Conservation (phyloP, 1,284 basidiomycete species). For the Coniferiporia weirii region DNA sequence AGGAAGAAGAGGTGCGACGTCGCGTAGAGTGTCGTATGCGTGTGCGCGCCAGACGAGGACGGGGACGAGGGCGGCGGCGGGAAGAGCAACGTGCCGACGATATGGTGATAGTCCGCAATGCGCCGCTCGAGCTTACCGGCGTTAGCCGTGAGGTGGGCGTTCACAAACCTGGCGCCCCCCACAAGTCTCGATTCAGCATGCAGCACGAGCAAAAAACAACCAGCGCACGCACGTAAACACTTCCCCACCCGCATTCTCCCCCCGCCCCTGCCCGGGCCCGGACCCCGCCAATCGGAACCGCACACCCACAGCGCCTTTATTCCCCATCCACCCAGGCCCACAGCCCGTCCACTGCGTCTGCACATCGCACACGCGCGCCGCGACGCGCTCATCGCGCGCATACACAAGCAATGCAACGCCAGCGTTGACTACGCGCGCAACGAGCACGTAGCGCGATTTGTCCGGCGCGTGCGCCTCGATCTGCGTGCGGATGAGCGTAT, state of each 20-base stretch:
- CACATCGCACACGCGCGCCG: slow-evolving; percentile 56
- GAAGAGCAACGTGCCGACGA: slow-evolving; percentile 83
- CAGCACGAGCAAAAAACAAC: slow-evolving; percentile 1
- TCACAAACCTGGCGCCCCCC: slow-evolving; percentile 68
- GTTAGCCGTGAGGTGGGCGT: slow-evolving; percentile 87
- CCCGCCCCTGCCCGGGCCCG: slow-evolving; percentile 46
- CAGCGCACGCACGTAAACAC: slow-evolving; percentile 67
- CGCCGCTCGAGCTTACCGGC: slow-evolving; percentile 67
- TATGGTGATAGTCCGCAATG: slow-evolving; percentile 77
- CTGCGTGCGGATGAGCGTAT: slow-evolving; percentile 60
- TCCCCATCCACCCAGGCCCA: slow-evolving; percentile 81
- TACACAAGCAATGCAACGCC: slow-evolving; percentile 81
- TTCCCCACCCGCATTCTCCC: slow-evolving; percentile 60
- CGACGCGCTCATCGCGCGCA: slow-evolving; percentile 64
- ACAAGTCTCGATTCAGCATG: too few species aligned
- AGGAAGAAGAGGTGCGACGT: slow-evolving; percentile 84
- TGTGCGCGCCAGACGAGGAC: slow-evolving; percentile 29
- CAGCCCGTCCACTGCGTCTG: slow-evolving; percentile 73
- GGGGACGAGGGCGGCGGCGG: slow-evolving; percentile 43
- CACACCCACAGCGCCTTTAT: slow-evolving; percentile 92
- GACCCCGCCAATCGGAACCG: slow-evolving; percentile 71
- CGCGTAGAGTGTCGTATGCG: slow-evolving; percentile 62
- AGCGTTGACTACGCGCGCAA: slow-evolving; percentile 72
- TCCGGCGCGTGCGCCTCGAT: slow-evolving; percentile 65
- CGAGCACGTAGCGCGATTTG: slow-evolving; percentile 63